Evolutionary conservation across 2,329 filamentous ascomycete genomes (phyloP).

Genomic region (Colletotrichum chrysophilum): DNA sequence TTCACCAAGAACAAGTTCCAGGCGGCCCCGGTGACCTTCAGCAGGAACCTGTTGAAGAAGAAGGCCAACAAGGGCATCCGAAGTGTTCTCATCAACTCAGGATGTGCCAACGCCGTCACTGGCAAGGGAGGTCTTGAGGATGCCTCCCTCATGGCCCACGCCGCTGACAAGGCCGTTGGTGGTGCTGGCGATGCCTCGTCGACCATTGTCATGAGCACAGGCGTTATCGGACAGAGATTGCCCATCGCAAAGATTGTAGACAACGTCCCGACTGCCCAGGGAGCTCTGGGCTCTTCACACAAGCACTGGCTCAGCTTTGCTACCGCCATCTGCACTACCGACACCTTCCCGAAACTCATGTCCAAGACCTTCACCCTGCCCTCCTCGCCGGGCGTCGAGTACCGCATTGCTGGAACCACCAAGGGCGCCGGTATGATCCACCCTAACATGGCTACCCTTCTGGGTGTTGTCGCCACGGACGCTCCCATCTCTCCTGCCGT

Average conservation of each 20-base stretch:
- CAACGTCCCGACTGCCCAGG: slow-evolving; percentile 79
- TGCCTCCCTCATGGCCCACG: slow-evolving; percentile 81
- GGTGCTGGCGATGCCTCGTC: slow-evolving; percentile 43
- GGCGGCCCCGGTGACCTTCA: slow-evolving; percentile 91
- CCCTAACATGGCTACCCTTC: slow-evolving; percentile 96
- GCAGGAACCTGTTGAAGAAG: slow-evolving; percentile 71
- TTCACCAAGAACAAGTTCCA: slow-evolving; percentile 99
- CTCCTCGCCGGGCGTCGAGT: slow-evolving; percentile 75
- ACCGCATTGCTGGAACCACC: slow-evolving; percentile 90
- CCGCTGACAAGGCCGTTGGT: slow-evolving; percentile 70
- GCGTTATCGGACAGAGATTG: slow-evolving; percentile 93
- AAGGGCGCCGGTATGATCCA: slow-evolving; percentile 99
- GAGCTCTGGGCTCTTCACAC: slow-evolving; percentile 75
- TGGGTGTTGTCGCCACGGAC: slow-evolving; percentile 92
- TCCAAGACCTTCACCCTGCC: slow-evolving; percentile 86
- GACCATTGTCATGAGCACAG: slow-evolving; percentile 98
- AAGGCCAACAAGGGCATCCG: slow-evolving; percentile 73
- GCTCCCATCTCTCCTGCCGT: slow-evolving; percentile 75
- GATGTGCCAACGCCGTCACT: slow-evolving; percentile 96
- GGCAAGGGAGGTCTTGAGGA: slow-evolving; percentile 89
- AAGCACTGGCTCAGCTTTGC: slow-evolving; percentile 87
- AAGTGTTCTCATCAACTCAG: slow-evolving; percentile 90
- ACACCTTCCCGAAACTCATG: slow-evolving; percentile 96
- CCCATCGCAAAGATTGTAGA: slow-evolving; percentile 89
- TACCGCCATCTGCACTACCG: slow-evolving; percentile 94